These are phyloP conservation scores for Jatropha multifida DNA, from an alignment of 441 rosid genomes.

Conservation along the genomic window DNA sequence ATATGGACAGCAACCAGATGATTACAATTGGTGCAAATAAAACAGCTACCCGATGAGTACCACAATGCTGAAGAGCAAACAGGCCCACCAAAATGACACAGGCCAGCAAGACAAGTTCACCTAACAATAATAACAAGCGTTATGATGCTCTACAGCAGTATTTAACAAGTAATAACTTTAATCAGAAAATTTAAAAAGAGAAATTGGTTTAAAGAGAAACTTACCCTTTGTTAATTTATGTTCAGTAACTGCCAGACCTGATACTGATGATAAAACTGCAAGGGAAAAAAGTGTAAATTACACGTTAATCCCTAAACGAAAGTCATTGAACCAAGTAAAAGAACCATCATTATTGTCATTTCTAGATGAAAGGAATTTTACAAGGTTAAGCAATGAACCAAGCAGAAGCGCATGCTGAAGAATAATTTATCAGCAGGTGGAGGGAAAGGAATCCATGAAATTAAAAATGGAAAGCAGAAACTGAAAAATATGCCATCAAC, in stretches of 20 bases:
- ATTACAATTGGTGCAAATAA: constrained; percentile 87
- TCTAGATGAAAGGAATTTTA: constrained; percentile 7
- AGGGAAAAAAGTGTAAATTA: constrained; percentile 19
- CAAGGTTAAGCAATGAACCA: background rate
- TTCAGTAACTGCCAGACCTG: constrained; percentile 63
- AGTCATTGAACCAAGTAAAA: background rate
- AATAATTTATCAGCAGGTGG: background rate
- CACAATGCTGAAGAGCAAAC: constrained; percentile 91
- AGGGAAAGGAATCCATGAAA: background rate
- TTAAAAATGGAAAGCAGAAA: background rate
- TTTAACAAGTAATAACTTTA: constrained; percentile 5
- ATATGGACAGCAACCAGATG: constrained; percentile 72
- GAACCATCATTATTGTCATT: background rate
- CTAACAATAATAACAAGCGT: constrained; percentile 34
- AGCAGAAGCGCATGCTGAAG: background rate
- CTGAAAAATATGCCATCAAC: constrained; percentile 6
- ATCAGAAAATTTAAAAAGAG: constrained; percentile 1
- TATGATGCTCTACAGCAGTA: background rate
- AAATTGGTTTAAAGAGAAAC: constrained; percentile 7
- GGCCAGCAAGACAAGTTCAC: constrained; percentile 58
- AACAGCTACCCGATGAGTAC: constrained; percentile 83
- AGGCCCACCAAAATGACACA: constrained; percentile 86
- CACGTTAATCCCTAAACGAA: background rate
- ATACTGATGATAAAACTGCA: constrained; percentile 88
- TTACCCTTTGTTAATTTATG: constrained; percentile 55